A percentile compares a stretch with the other conserved stretches of the same genome.
These are phyloP conservation scores for Penicillium psychrosexuale DNA, from an alignment of 2,329 filamentous ascomycete species.

Conservation along the genomic window DNA sequence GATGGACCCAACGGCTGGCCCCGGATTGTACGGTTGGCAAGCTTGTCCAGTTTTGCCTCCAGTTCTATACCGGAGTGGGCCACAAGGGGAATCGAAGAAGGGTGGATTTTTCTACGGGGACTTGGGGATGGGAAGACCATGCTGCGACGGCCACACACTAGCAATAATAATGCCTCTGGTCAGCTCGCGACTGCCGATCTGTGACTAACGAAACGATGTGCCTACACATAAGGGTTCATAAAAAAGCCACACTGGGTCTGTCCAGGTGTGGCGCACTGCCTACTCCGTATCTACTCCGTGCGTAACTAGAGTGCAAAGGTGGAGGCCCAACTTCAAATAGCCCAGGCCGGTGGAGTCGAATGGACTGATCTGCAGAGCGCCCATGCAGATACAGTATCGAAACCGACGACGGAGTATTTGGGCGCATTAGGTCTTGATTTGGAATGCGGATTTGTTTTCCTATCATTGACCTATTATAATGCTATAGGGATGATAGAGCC, in stretches of 20 bases:
- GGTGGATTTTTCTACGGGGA: background rate
- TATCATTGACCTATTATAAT: too few species aligned
- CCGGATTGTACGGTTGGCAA: background rate
- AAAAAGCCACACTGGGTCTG: background rate
- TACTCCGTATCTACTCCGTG: background rate
- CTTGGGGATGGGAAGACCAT: background rate
- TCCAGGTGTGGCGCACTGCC: background rate
- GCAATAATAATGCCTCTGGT: background rate
- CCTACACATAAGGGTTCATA: background rate
- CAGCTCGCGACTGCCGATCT: background rate
- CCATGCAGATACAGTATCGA: slow-evolving; percentile 4
- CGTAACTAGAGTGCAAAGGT: background rate
- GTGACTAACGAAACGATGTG: background rate
- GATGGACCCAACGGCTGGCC: background rate
- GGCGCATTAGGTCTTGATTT: too few species aligned
- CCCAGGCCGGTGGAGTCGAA: background rate
- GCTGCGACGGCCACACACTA: background rate
- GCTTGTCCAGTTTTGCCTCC: background rate
- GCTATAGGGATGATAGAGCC: too few species aligned
- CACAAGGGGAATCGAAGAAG: background rate
- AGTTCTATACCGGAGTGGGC: too few species aligned
- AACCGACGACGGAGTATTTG: background rate
- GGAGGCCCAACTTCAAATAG: background rate
- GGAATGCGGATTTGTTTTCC: too few species aligned
- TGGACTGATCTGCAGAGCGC: slow-evolving; percentile 2